Evolutionary conservation across 441 rosid species (phyloP), one percentile per base, ranked within the genome.

Genomic region (Populus trichocarpa): DNA sequence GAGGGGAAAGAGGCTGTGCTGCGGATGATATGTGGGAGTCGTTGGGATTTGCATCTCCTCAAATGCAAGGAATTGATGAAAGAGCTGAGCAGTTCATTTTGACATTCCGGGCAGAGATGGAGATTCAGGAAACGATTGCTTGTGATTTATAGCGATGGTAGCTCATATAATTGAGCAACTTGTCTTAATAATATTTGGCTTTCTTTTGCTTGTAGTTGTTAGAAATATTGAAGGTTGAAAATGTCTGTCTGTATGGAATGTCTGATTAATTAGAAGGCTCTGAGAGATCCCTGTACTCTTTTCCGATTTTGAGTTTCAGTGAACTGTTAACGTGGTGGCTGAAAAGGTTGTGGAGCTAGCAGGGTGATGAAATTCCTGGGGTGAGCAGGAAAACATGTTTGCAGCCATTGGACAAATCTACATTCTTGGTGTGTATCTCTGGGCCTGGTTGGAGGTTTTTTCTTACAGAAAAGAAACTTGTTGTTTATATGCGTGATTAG

Each of bases 31-130:
- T 87, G 87, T 89, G 95, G 92, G 91, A 89, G 40, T 88, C 91
- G 5, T 23, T 84, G 72, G 90, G 79, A 2, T 72, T 88, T 78
- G 84, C 84, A 61, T 83, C 91, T n/a, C 90, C 91, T 12, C 86
- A 75, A 64, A 80, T 86, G 87, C 70, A 78, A 20, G 88, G 91
- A 30, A 87, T 93, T 16, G 95, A 92, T 75, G 89, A 86, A 81
- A 90, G 98, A 78, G 98, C 98, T 0, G 91, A 90, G 85, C 88
- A 83, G 32, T 93, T 93, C 86, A 92, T 93, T 71, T 61, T 78
- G 22, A 87, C 83, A 25, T 87, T 92, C 81, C 77, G 92, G 30
- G 93, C 91, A 6, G 90, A 89, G 66, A 87, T 91, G 91, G 77
- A 76, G 77, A 79, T 71, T 70, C 90, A 88, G 79, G 90, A 88